Percentiles rank a stretch among this genome's conserved stretches.
Evolutionary conservation across 768 basidiomycete genomes (phyloP).

Genomic region (Macrolepiota albuminosa): DNA sequence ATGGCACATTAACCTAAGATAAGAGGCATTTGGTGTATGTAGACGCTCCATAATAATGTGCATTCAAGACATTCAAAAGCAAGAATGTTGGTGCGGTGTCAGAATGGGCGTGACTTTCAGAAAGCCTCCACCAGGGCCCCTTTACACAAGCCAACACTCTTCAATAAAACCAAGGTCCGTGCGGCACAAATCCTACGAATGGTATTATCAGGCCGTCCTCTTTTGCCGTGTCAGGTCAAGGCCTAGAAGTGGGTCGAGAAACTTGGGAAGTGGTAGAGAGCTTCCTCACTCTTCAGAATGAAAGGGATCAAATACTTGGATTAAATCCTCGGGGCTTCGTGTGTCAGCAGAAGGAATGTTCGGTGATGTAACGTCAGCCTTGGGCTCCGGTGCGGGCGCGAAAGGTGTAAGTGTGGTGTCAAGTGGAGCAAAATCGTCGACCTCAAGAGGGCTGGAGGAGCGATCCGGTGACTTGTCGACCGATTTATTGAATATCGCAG

Average conservation of each 20-base stretch:
- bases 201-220: not conserved
- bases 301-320: slow-evolving; percentile 4
- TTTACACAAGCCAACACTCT: not conserved
- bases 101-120: not conserved
- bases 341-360: not conserved
- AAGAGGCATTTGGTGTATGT: not conserved
- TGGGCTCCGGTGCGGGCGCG: not conserved
- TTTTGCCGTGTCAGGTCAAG: not conserved
- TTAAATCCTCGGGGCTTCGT: not conserved
- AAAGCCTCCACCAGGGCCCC: not conserved
- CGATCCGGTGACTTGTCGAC: not conserved
- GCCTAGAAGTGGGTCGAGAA: not conserved
- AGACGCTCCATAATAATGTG: not conserved
- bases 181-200: not conserved
- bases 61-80: not conserved
- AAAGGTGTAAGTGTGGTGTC: not conserved
- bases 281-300: not conserved
- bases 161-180: not conserved
- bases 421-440: not conserved
- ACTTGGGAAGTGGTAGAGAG: not conserved
- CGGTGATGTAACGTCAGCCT: not conserved
- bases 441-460: not conserved
- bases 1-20: slow-evolving; percentile 5
- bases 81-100: too few relatives aligned
- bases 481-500: not conserved